Evolutionary conservation across 208 protist genomes (phyloP).

Genomic region (Acanthamoeba sp.): DNA sequence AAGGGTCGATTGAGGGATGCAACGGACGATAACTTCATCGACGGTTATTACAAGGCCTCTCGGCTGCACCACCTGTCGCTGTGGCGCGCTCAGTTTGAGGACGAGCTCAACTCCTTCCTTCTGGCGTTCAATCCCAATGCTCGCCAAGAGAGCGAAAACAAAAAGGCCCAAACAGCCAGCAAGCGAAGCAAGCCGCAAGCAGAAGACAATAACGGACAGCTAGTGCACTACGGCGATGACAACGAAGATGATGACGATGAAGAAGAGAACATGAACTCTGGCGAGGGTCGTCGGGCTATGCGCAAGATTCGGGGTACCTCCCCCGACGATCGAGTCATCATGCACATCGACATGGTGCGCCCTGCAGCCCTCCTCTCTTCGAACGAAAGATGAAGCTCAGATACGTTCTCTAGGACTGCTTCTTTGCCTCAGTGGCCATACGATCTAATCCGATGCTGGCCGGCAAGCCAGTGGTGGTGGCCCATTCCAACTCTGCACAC

Average conservation of each 20-base stretch:
- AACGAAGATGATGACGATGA: slow-evolving; percentile 6
- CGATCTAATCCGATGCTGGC: slow-evolving; percentile 73
- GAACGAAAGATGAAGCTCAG: too few relatives aligned
- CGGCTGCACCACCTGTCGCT: slow-evolving; percentile 77
- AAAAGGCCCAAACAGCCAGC: not conserved
- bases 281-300: not conserved
- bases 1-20: slow-evolving; percentile 9
- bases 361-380: too few relatives aligned
- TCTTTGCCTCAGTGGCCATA: slow-evolving; percentile 83
- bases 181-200: not conserved
- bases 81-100: slow-evolving; percentile 67
- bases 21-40: slow-evolving; percentile 70
- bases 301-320: not conserved
- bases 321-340: slow-evolving; percentile 4
- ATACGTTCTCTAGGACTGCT: slow-evolving; percentile 78
- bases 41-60: slow-evolving; percentile 75
- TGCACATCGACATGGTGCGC: slow-evolving; percentile 84
- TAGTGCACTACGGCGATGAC: not conserved
- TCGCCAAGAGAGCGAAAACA: not conserved
- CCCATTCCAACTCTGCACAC: slow-evolving; percentile 11
- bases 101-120: slow-evolving; percentile 44
- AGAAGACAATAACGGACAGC: not conserved
- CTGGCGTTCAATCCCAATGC: not conserved
- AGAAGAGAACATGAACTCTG: not conserved
- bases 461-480: slow-evolving; percentile 81